phyloP scores from a whole-genome alignment of 768 basidiomycete genomes.

The Collybia sordida region DNA sequence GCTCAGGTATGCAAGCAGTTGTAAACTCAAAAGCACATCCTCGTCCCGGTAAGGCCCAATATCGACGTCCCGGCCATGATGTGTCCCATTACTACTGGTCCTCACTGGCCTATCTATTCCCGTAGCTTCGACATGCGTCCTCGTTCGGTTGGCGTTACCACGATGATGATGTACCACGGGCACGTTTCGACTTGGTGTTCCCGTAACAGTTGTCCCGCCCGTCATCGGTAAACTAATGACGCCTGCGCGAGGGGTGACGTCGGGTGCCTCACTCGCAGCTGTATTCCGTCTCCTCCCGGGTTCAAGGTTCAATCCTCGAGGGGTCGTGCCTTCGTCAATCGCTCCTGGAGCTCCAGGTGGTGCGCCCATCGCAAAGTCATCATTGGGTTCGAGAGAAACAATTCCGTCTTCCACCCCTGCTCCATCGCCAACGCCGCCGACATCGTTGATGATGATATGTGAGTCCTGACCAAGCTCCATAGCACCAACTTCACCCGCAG shows the following conservation, averaged over 20 bases:
- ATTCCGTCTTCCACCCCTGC: slow-evolving; percentile 73
- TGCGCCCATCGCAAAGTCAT: slow-evolving; percentile 88
- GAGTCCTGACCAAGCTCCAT: slow-evolving; percentile 28
- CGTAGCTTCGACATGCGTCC: slow-evolving; percentile 6
- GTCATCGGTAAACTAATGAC: slow-evolving; percentile 52
- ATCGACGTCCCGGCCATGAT: slow-evolving; percentile 12
- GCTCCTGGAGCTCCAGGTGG: slow-evolving; percentile 89
- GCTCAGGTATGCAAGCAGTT: slow-evolving; percentile 93
- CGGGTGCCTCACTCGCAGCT: slow-evolving; percentile 37
- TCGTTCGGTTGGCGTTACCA: slow-evolving; percentile 23
- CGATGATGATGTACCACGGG: slow-evolving; percentile 19
- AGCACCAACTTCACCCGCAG: slow-evolving; percentile 19
- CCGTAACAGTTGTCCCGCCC: not conserved
- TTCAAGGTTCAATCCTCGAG: slow-evolving; percentile 18
- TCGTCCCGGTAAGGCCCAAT: slow-evolving; percentile 88
- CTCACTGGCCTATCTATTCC: slow-evolving; percentile 7
- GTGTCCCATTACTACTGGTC: not conserved
- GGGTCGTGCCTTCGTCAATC: slow-evolving; percentile 34
- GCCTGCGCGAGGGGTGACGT: slow-evolving; percentile 65
- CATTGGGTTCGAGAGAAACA: slow-evolving; percentile 76
- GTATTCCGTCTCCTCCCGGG: slow-evolving; percentile 20
- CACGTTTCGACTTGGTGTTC: not conserved
- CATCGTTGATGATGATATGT: slow-evolving; percentile 45
- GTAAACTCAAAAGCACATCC: slow-evolving; percentile 86
- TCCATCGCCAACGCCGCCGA: slow-evolving; percentile 26